phyloP scores from a whole-genome alignment of 768 basidiomycete genomes.

The Chiua virens region DNA sequence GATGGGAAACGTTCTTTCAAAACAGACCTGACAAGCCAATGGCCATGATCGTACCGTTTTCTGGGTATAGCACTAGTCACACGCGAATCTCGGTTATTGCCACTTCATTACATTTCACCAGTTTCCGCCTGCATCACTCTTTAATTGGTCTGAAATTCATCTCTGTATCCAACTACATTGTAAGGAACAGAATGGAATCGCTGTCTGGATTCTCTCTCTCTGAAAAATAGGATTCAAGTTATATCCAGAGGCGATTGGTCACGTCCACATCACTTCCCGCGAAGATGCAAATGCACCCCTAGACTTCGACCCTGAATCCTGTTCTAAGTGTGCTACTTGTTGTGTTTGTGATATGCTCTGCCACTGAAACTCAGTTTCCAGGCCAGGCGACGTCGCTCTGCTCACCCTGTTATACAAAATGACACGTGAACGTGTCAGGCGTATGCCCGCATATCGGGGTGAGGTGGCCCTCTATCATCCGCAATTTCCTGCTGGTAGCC shows the following conservation, averaged over 20 bases:
- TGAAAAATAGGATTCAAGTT: conserved; percentile 11
- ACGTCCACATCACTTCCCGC: conserved; percentile 45
- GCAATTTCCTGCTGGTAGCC: conserved; percentile 26
- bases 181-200: conserved; percentile 6
- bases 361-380: not conserved
- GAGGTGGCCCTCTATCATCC: conserved; percentile 16
- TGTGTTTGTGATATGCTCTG: too few species aligned
- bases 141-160: conserved; percentile 24
- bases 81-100: too few species aligned
- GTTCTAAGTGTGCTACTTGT: conserved; percentile 37
- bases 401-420: conserved; percentile 56
- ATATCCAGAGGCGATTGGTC: conserved; percentile 47
- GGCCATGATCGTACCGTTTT: conserved; percentile 34
- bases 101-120: not conserved
- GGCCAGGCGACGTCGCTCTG: conserved; percentile 39
- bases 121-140: conserved; percentile 24
- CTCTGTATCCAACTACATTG: conserved; percentile 32
- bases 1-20: conserved; percentile 21
- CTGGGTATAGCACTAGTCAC: conserved; percentile 32
- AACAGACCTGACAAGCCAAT: conserved; percentile 31
- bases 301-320: conserved; percentile 45
- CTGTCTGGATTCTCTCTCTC: not conserved
- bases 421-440: conserved; percentile 49
- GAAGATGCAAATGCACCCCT: conserved; percentile 40
- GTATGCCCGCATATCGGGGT: conserved; percentile 38